These are phyloP conservation scores for Backusella parvicylindrica DNA, from an alignment of 192 early-diverging fungal genomes.

Conservation along the genomic window DNA sequence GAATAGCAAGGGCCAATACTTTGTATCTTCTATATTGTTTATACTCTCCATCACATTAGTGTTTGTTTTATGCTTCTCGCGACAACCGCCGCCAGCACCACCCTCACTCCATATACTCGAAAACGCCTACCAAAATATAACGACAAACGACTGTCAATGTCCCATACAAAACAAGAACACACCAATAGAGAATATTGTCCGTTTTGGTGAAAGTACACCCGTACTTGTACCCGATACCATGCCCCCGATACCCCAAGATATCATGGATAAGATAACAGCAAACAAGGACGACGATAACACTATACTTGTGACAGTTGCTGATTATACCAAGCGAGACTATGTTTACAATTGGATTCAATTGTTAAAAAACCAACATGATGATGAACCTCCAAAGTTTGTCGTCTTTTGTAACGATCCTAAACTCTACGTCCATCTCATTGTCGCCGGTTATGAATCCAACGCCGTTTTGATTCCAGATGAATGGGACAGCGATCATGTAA, in stretches of 20 bases:
- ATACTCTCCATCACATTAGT: not conserved
- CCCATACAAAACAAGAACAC: not conserved
- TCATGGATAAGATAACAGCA: conserved; percentile 5
- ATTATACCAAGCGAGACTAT: conserved; percentile 25
- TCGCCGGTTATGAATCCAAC: conserved; percentile 14
- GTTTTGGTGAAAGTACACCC: not conserved
- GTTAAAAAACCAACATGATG: not conserved
- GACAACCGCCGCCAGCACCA: not conserved
- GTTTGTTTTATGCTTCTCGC: not conserved
- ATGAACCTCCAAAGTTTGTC: conserved; percentile 8
- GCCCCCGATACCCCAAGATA: not conserved
- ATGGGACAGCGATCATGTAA: no score
- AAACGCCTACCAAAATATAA: not conserved
- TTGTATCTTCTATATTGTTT: not conserved
- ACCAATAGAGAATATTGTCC: not conserved
- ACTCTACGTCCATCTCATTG: conserved; percentile 16
- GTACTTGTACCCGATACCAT: conserved; percentile 13
- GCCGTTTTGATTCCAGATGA: conserved; percentile 22
- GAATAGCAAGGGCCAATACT: not conserved
- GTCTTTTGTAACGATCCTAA: conserved; percentile 31
- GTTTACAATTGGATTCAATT: conserved; percentile 35
- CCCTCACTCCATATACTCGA: not conserved
- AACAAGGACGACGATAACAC: conserved; percentile 3
- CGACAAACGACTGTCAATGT: not conserved
- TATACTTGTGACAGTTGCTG: conserved; percentile 18